Evolutionary conservation across 148 eudicot genomes (phyloP).

Genomic region (Cornus suecica): DNA sequence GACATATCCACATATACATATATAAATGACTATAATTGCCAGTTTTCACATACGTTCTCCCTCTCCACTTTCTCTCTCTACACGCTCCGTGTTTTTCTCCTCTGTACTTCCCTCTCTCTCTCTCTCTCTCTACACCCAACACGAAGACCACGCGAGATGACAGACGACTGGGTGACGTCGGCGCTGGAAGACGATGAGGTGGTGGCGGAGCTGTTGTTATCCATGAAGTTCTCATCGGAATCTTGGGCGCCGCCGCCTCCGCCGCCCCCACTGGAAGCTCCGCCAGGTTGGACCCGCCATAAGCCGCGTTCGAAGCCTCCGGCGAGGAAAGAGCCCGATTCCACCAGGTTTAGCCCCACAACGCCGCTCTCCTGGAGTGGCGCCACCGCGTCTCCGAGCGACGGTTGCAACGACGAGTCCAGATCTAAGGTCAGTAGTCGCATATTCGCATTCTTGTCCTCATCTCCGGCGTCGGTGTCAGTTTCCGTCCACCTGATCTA

Average conservation of each 20-base stretch:
- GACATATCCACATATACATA: too few species aligned
- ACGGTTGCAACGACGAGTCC: slow-evolving; percentile 34
- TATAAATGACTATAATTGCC: neutral
- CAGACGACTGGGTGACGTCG: slow-evolving; percentile 33
- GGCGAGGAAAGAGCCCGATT: slow-evolving; percentile 17
- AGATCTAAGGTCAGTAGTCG: slow-evolving; percentile 36
- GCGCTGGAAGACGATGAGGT: slow-evolving; percentile 36
- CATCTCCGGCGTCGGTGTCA: neutral
- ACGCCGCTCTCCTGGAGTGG: slow-evolving; percentile 52
- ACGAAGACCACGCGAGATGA: neutral
- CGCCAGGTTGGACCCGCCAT: slow-evolving; percentile 26
- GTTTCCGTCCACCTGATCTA: neutral
- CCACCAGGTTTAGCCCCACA: slow-evolving; percentile 36
- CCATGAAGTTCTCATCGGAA: slow-evolving; percentile 20
- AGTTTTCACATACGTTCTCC: too few species aligned
- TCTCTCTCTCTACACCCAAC: neutral
- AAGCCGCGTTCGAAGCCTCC: slow-evolving; percentile 22
- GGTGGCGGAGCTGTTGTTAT: slow-evolving; percentile 35
- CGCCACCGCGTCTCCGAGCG: slow-evolving; percentile 26
- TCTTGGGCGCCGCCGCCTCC: neutral
- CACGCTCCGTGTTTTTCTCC: slow-evolving; percentile 7
- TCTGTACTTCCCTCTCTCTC: neutral
- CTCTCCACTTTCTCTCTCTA: slow-evolving; percentile 15
- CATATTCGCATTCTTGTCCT: neutral
- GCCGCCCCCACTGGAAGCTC: slow-evolving; percentile 6